Evolutionary conservation across 2,329 filamentous ascomycete genomes (phyloP).

Genomic region (Cladophialophora carrionii): DNA sequence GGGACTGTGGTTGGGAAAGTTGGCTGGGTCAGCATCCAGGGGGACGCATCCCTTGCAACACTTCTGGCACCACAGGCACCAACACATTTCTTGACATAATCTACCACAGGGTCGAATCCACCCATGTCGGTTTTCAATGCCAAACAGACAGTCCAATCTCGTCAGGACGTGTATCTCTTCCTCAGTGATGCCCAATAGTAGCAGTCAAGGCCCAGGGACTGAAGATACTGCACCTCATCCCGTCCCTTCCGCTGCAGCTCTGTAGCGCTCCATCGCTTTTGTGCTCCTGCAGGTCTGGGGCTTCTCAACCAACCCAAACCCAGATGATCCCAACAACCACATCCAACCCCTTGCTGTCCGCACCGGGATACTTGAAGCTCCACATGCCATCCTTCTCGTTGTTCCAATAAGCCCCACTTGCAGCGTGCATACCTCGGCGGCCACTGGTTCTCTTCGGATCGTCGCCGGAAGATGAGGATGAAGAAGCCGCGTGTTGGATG

Average conservation of each 20-base stretch:
- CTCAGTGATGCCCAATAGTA: background rate
- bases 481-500: constrained; percentile 76
- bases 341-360: constrained; percentile 53
- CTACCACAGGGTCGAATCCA: background rate
- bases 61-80: background rate
- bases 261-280: background rate
- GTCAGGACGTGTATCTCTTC: constrained; percentile 3
- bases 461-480: constrained; percentile 57
- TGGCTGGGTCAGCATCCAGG: background rate
- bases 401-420: constrained; percentile 56
- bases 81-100: constrained; percentile 8
- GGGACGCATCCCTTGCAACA: background rate
- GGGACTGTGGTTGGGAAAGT: background rate
- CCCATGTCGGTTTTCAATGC: background rate
- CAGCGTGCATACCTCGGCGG: constrained; percentile 69
- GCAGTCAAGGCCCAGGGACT: background rate
- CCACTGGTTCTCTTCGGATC: constrained; percentile 64
- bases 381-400: constrained; percentile 58
- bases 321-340: constrained; percentile 55
- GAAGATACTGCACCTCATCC: constrained; percentile 4
- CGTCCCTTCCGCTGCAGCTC: constrained; percentile 3
- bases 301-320: constrained; percentile 43
- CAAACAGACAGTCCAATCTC: background rate
- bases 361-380: constrained; percentile 56
- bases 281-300: background rate